These are phyloP conservation scores for Fusarium phyllophilum DNA, from an alignment of 2,329 filamentous ascomycete species.

Conservation along the genomic window DNA sequence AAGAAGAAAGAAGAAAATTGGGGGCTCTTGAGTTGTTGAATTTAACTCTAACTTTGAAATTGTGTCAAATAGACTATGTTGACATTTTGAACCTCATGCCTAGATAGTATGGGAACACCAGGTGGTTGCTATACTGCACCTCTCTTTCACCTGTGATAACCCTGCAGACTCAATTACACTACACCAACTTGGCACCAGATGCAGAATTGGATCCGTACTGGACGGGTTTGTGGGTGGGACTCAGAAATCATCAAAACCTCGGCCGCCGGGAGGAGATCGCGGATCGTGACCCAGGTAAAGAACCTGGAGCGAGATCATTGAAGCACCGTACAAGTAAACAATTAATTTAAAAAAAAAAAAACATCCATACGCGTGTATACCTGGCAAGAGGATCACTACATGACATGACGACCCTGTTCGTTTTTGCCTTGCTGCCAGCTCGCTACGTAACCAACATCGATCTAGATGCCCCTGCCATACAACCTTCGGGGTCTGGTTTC, in stretches of 20 bases:
- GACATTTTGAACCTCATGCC: background rate
- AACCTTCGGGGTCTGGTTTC: constrained; percentile 35
- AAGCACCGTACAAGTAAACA: background rate
- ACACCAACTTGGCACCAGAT: constrained; percentile 29
- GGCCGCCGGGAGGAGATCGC: constrained; percentile 16
- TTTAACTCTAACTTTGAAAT: background rate
- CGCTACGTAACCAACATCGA: constrained; percentile 27
- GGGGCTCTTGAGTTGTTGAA: too few species aligned
- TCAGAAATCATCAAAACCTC: constrained; percentile 20
- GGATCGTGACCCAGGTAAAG: constrained; percentile 9
- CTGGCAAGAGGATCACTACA: background rate
- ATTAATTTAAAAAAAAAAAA: background rate
- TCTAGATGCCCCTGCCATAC: constrained; percentile 27
- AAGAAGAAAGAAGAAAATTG: background rate
- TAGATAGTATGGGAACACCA: background rate
- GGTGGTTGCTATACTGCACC: constrained; percentile 23
- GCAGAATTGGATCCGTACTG: constrained; percentile 36
- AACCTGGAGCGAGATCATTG: background rate
- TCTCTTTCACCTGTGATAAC: constrained; percentile 33
- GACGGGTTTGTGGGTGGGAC: constrained; percentile 16
- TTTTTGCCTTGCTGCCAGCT: constrained; percentile 21
- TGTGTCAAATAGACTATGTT: background rate
- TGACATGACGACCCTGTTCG: constrained; percentile 1
- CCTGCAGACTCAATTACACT: constrained; percentile 37
- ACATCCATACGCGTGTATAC: background rate